Percentiles rank a stretch among this genome's conserved stretches.
phyloP scores from a whole-genome alignment of 306 rosid genomes.

The Gleditsia sinensis region DNA sequence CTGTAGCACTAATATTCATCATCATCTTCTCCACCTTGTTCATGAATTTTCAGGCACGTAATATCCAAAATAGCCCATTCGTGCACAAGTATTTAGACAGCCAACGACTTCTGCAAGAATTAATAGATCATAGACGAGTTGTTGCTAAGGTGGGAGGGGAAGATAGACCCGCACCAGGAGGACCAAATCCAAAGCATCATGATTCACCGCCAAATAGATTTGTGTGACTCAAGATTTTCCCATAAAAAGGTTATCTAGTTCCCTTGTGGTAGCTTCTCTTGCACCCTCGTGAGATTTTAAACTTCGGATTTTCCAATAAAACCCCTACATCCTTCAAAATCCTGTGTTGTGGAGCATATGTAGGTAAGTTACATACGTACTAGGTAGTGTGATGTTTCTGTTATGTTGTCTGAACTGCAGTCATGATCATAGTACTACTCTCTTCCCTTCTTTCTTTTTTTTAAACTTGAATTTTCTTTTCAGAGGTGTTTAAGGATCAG shows the following conservation, averaged over 20 bases:
- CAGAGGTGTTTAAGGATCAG: background rate
- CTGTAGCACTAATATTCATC: background rate
- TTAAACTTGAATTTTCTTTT: background rate
- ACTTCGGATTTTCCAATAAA: background rate
- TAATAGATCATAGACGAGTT: conserved; percentile 8
- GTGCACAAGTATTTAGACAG: conserved; percentile 31
- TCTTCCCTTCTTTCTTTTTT: background rate
- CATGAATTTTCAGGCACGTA: conserved; percentile 43
- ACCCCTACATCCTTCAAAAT: background rate
- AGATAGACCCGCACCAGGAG: conserved; percentile 56
- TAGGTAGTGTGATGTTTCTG: background rate
- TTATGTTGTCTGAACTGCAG: background rate
- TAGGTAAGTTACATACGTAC: too few relatives aligned
- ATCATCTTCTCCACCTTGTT: conserved; percentile 32
- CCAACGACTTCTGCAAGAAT: conserved; percentile 37
- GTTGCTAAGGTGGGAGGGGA: background rate
- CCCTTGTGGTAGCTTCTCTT: background rate
- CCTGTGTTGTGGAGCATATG: background rate
- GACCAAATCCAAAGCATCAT: conserved; percentile 56
- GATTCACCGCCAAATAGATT: background rate
- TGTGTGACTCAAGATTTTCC: background rate
- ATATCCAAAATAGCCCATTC: conserved; percentile 30
- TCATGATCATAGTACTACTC: background rate
- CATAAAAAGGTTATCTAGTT: background rate
- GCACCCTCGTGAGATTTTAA: background rate